These are phyloP conservation scores for Cytospora chrysosperma DNA, from an alignment of 2,329 filamentous ascomycete species.

Conservation along the genomic window DNA sequence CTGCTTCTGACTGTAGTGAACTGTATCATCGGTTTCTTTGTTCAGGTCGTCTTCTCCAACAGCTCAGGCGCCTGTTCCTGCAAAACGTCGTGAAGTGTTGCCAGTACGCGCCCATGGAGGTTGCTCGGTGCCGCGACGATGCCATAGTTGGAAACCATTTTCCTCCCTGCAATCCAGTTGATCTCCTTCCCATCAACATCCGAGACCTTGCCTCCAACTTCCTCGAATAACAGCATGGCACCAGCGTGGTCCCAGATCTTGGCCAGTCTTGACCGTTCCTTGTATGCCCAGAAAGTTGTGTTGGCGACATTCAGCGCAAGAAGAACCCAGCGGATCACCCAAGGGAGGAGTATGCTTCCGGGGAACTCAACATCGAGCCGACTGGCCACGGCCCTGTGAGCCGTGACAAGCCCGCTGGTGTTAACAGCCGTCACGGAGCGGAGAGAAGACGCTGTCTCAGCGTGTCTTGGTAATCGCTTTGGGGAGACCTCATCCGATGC, in stretches of 20 bases:
- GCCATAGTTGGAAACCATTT: constrained; percentile 51
- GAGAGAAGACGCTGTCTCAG: constrained; percentile 30
- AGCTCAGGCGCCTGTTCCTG: constrained; percentile 35
- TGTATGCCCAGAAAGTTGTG: constrained; percentile 58
- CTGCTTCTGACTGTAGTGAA: not conserved
- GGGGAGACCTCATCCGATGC: constrained; percentile 26
- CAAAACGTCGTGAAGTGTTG: constrained; percentile 36
- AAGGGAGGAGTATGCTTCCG: constrained; percentile 53
- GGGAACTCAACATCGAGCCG: constrained; percentile 44
- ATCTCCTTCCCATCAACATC: constrained; percentile 53
- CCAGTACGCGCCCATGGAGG: constrained; percentile 45
- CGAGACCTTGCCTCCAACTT: constrained; percentile 54
- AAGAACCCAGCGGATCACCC: constrained; percentile 56
- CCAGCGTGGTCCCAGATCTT: constrained; percentile 63
- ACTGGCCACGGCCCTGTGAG: constrained; percentile 46
- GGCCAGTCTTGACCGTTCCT: constrained; percentile 44
- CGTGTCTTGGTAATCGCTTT: constrained; percentile 36
- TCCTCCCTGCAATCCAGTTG: constrained; percentile 49
- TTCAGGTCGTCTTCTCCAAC: constrained; percentile 27
- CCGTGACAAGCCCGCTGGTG: constrained; percentile 45
- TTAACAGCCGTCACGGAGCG: constrained; percentile 49
- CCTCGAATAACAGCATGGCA: constrained; percentile 58
- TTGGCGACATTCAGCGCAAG: constrained; percentile 54
- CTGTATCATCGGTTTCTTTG: not conserved
- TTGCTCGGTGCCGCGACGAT: constrained; percentile 52